phyloP scores from a whole-genome alignment of 176 grass and related monocot species.

The Otatea glauca region DNA sequence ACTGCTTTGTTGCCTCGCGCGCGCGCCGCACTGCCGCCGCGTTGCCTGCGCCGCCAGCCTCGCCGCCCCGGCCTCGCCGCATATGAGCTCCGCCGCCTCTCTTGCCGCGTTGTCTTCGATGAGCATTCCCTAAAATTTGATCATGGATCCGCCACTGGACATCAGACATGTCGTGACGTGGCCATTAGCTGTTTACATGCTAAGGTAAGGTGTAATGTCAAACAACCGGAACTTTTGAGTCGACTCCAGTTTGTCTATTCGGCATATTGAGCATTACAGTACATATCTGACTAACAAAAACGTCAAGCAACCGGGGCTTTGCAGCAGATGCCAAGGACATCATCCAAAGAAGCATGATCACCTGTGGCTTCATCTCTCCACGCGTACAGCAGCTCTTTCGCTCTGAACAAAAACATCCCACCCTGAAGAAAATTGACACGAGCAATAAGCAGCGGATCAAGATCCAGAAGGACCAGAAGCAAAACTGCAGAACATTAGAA shows the following conservation, averaged over 20 bases:
- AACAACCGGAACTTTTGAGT: neutral
- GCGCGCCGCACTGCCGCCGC: no score
- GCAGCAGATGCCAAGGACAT: slow-evolving; percentile 52
- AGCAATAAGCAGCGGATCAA: neutral
- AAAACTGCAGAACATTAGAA: neutral
- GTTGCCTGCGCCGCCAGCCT: no score
- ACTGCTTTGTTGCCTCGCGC: no score
- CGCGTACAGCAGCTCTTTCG: slow-evolving; percentile 66
- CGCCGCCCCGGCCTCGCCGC: no score
- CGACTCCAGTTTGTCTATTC: neutral
- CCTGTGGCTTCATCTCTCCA: slow-evolving; percentile 85
- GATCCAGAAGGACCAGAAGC: neutral
- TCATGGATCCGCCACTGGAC: no score
- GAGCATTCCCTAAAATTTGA: no score
- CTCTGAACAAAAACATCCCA: slow-evolving; percentile 86
- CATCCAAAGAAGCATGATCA: slow-evolving; percentile 78
- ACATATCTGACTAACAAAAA: neutral
- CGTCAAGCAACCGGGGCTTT: slow-evolving; percentile 31
- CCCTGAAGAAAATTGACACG: slow-evolving; percentile 42
- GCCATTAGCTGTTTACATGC: neutral
- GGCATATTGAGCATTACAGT: neutral
- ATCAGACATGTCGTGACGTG: neutral
- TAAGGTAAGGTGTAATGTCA: neutral
- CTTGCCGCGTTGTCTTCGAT: no score
- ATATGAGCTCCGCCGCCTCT: no score